Conservation (phyloP, 192 early-diverging fungal species). For the Mortierella claussenii region DNA sequence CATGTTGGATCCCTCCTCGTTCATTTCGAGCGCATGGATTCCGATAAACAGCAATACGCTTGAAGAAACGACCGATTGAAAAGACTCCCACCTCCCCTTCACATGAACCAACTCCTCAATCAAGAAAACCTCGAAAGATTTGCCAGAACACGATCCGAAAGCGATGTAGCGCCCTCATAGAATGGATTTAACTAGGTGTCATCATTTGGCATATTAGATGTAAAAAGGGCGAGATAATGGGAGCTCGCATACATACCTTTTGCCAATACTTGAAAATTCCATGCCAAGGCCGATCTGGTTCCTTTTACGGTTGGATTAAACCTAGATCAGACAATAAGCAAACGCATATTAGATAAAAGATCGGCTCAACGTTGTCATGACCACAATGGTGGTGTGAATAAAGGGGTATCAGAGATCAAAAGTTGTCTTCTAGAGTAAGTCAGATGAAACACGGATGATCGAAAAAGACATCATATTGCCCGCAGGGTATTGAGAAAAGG, state of each 20-base stretch:
- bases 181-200: constrained; percentile 57
- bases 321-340: constrained; percentile 4
- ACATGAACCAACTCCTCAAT: constrained; percentile 45
- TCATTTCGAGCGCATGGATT: background rate
- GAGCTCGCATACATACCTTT: constrained; percentile 3
- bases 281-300: background rate
- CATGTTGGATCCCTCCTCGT: too few species aligned
- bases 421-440: constrained; percentile 48
- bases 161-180: constrained; percentile 52
- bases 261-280: background rate
- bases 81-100: constrained; percentile 48
- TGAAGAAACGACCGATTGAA: constrained; percentile 11
- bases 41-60: constrained; percentile 4
- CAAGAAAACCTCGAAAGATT: constrained; percentile 57
- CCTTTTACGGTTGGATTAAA: background rate
- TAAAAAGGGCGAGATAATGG: background rate
- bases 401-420: constrained; percentile 52
- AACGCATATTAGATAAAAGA: background rate
- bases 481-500: background rate
- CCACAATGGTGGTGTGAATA: too few species aligned
- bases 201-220: constrained; percentile 42
- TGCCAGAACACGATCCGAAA: constrained; percentile 29
- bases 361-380: background rate
- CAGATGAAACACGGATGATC: constrained; percentile 59
- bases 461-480: constrained; percentile 55